Conservation (phyloP, 345 rosid species). For the Acer saccharum region DNA sequence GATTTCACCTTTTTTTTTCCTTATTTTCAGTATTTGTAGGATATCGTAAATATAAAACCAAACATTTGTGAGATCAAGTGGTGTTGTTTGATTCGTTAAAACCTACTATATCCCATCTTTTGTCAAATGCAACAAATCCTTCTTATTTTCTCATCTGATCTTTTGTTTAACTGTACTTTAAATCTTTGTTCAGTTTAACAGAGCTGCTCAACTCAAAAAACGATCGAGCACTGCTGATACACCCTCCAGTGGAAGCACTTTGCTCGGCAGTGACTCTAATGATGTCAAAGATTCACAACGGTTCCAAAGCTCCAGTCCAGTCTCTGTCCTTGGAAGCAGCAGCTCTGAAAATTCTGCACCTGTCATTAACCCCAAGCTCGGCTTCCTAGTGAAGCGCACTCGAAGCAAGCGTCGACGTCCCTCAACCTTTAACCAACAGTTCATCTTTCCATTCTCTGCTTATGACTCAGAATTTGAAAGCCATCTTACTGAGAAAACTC, state of each 20-base stretch:
- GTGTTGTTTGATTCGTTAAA: background rate
- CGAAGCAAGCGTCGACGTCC: conserved; percentile 76
- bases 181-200: conserved; percentile 32
- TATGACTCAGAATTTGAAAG: conserved; percentile 44
- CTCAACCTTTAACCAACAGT: conserved; percentile 25
- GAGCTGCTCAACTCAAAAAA: conserved; percentile 39
- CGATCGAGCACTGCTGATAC: conserved; percentile 37
- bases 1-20: background rate
- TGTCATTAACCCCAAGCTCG: conserved; percentile 27
- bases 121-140: background rate
- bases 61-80: background rate
- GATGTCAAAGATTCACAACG: conserved; percentile 44
- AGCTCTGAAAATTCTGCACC: conserved; percentile 49
- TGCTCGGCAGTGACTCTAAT: conserved; percentile 27
- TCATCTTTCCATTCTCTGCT: conserved; percentile 27
- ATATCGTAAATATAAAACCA: background rate
- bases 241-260: conserved; percentile 37
- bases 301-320: conserved; percentile 65
- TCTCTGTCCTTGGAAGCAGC: conserved; percentile 76
- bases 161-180: conserved; percentile 6
- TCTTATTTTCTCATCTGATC: conserved; percentile 10
- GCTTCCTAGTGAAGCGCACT: conserved; percentile 54
- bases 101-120: background rate
- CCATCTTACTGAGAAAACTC: conserved; percentile 27
- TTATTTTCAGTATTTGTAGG: background rate